phyloP scores from a whole-genome alignment of 1,139 yeast species.

The Scheffersomyces quercinus region DNA sequence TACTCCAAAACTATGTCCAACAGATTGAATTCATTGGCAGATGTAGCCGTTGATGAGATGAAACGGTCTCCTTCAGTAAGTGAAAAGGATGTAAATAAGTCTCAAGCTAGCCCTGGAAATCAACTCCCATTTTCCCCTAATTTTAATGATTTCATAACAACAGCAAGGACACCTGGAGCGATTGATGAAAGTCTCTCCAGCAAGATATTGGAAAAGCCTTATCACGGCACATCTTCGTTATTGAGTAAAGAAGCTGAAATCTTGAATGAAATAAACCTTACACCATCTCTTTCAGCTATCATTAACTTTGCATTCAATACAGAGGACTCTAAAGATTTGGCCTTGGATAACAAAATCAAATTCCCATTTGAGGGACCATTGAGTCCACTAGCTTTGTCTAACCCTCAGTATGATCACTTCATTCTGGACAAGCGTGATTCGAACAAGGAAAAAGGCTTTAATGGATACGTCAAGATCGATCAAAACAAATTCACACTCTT shows the following conservation, averaged over 20 bases:
- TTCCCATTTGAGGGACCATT: constrained; percentile 24
- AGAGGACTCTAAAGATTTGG: constrained; percentile 11
- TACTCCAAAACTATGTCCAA: constrained; percentile 7
- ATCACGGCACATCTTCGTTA: constrained; percentile 1
- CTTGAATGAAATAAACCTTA: constrained; percentile 21
- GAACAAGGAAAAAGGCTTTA: background rate
- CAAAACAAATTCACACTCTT: constrained; percentile 1
- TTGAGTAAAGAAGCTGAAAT: constrained; percentile 1
- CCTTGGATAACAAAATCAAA: constrained; percentile 8
- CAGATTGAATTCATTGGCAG: constrained; percentile 21
- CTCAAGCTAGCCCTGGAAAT: constrained; percentile 2
- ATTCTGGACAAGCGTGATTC: background rate
- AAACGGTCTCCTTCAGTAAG: constrained; percentile 12
- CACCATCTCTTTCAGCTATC: constrained; percentile 48
- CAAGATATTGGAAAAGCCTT: background rate
- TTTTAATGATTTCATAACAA: constrained; percentile 17
- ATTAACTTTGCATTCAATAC: constrained; percentile 44
- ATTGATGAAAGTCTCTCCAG: background rate
- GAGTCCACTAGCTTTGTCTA: constrained; percentile 32
- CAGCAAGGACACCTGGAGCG: background rate
- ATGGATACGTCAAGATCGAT: background rate
- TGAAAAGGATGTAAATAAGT: background rate
- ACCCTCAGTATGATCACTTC: background rate
- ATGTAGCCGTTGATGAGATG: constrained; percentile 22
- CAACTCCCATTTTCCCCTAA: constrained; percentile 19